These are phyloP conservation scores for Daldinia eschscholtzii DNA, from an alignment of 2,329 filamentous ascomycete species.

Conservation along the genomic window DNA sequence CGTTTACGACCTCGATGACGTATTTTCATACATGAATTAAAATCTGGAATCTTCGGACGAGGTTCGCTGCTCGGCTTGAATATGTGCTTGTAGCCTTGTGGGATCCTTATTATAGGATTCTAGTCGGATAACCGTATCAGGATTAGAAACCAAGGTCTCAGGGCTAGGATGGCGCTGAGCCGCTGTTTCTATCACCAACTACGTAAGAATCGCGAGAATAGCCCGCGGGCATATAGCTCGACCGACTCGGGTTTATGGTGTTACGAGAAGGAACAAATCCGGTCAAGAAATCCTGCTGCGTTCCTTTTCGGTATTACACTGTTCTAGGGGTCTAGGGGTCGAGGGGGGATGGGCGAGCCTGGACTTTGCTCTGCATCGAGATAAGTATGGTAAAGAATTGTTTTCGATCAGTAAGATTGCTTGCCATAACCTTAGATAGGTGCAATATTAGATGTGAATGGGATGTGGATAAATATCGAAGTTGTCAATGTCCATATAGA, in stretches of 20 bases:
- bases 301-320: conserved; percentile 27
- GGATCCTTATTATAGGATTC: conserved; percentile 21
- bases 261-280: conserved; percentile 11
- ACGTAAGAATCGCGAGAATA: conserved; percentile 9
- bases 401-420: background rate
- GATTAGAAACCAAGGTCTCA: background rate
- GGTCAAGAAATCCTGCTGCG: conserved; percentile 34
- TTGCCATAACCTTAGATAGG: too few species aligned
- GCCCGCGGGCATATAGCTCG: background rate
- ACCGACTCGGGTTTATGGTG: conserved; percentile 2
- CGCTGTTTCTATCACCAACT: conserved; percentile 12
- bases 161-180: conserved; percentile 2
- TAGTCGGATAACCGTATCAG: conserved; percentile 1
- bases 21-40: conserved; percentile 2
- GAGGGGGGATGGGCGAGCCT: background rate
- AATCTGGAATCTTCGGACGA: background rate
- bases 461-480: background rate
- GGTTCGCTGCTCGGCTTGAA: conserved; percentile 3
- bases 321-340: background rate
- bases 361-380: background rate
- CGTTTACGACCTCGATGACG: conserved; percentile 29
- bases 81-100: conserved; percentile 16
- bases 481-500: too few species aligned
- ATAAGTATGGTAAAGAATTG: background rate
- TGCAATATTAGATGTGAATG: background rate